phyloP scores from a whole-genome alignment of 176 grass and related monocot genomes.

The Zea mays region Zm-B73-REFERENCE-NAM-5.0 NC_050098.1:153820501-153821000 shows the following conservation, averaged over 20 bases:
- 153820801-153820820: constrained; percentile 35
- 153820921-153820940: neutral
- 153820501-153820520: constrained; percentile 60
- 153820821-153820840: constrained; percentile 75
- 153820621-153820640: constrained; percentile 44
- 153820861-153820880: constrained; percentile 92
- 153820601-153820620: constrained; percentile 95
- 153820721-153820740: neutral
- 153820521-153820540: constrained; percentile 61
- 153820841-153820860: constrained; percentile 83
- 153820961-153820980: no score
- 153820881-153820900: constrained; percentile 72
- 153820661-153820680: neutral
- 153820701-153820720: neutral
- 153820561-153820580: constrained; percentile 86
- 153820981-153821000: no score
- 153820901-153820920: constrained; percentile 66
- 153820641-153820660: neutral
- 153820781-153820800: constrained; percentile 68
- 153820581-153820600: constrained; percentile 66
- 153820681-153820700: neutral
- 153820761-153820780: constrained; percentile 32
- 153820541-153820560: constrained; percentile 85
- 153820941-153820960: neutral
- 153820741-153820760: neutral